These are phyloP conservation scores for Pachysandra terminalis DNA, from an alignment of 164 flowering plant genomes.

Conservation along the genomic window DNA sequence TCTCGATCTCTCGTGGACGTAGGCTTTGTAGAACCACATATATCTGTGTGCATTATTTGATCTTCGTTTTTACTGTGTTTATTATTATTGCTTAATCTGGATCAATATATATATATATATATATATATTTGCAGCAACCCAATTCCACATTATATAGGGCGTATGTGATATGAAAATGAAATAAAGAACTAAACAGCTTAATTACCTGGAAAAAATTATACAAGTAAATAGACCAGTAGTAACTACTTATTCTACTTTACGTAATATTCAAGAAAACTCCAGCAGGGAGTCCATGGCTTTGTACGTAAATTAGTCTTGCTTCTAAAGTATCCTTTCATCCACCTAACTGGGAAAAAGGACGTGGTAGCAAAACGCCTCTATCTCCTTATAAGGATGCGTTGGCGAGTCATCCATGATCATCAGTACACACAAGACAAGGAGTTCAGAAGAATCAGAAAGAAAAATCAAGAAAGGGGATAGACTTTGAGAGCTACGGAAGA, in stretches of 20 bases:
- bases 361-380: conserved; percentile 25
- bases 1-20: no score
- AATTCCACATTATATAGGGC: background rate
- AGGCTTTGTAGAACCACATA: no score
- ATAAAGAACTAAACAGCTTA: background rate
- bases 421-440: no score
- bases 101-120: no score
- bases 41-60: no score
- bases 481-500: no score
- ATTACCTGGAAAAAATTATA: background rate
- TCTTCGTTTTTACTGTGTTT: no score
- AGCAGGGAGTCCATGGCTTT: conserved; percentile 4
- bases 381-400: conserved; percentile 19
- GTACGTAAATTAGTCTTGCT: conserved; percentile 16
- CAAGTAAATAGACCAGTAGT: background rate
- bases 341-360: conserved; percentile 57
- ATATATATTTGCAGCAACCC: background rate
- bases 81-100: no score
- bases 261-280: conserved; percentile 49
- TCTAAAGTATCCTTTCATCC: conserved; percentile 19
- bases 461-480: no score
- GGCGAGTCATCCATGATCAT: background rate
- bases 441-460: no score
- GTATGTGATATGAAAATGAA: background rate
- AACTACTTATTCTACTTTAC: conserved; percentile 25